Evolutionary conservation across 179 eudicot species (phyloP).

Genomic region (Silene coronaria): DNA sequence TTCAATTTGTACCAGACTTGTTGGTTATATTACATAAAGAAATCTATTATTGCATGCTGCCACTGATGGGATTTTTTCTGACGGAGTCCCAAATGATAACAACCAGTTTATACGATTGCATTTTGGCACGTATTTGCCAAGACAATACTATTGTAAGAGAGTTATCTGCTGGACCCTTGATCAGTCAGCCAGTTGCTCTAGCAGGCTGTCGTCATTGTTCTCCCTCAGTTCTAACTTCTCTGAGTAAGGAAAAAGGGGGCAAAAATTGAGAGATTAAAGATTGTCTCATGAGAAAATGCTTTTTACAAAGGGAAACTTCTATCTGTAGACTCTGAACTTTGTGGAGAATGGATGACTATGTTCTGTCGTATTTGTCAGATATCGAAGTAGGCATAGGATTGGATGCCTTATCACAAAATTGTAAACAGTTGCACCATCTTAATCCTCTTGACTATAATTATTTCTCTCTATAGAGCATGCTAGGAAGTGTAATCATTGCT

Average conservation of each 20-base stretch:
- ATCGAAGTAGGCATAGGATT: background rate
- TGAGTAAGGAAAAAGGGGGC: no score
- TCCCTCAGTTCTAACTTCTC: no score
- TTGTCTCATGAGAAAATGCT: background rate
- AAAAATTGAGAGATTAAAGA: background rate
- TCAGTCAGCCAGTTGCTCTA: background rate
- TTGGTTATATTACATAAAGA: background rate
- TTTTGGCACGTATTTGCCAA: constrained; percentile 1
- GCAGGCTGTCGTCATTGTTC: no score
- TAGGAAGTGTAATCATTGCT: constrained; percentile 91
- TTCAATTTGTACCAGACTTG: background rate
- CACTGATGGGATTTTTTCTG: background rate
- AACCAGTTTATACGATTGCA: constrained; percentile 1
- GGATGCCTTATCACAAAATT: background rate
- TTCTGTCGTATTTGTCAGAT: background rate
- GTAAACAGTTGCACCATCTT: background rate
- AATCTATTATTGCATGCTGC: background rate
- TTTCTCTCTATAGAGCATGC: constrained; percentile 70
- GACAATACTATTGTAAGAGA: background rate
- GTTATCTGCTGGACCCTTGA: background rate
- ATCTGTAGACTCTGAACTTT: background rate
- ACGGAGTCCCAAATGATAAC: background rate
- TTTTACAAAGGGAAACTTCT: background rate
- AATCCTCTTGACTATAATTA: background rate
- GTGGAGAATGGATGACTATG: background rate